phyloP scores from a whole-genome alignment of 2,329 filamentous ascomycete genomes.

The Fusarium heterosporum region DNA sequence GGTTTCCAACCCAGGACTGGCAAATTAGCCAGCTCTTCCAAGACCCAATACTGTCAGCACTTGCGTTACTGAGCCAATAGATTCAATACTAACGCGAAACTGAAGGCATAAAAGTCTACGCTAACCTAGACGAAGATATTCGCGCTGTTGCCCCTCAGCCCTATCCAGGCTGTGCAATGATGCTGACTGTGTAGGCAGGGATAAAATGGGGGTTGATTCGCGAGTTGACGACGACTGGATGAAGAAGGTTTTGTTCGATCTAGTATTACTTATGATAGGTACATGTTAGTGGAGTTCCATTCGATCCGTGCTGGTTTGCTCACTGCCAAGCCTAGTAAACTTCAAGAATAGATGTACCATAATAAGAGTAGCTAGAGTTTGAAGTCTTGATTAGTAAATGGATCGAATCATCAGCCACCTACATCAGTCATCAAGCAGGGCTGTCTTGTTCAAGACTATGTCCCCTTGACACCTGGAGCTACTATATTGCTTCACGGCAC shows the following conservation, averaged over 20 bases:
- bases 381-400: too few species aligned
- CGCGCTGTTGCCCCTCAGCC: conserved; percentile 13
- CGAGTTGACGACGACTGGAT: not conserved
- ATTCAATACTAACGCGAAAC: not conserved
- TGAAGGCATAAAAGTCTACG: not conserved
- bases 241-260: not conserved
- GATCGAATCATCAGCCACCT: not conserved
- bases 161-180: not conserved
- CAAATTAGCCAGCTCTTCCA: not conserved
- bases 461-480: not conserved
- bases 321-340: not conserved
- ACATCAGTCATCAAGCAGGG: not conserved
- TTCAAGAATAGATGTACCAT: too few species aligned
- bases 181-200: not conserved
- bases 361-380: too few species aligned
- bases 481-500: not conserved
- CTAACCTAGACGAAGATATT: not conserved
- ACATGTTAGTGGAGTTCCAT: not conserved
- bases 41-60: too few species aligned
- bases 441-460: not conserved
- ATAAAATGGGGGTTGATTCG: not conserved
- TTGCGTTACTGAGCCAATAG: not conserved
- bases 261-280: not conserved
- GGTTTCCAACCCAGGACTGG: not conserved
- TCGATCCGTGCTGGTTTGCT: not conserved